Base-by-base conservation (phyloP, 2,329 filamentous ascomycete species). In the Chaetoscypha palmicola region DNA sequence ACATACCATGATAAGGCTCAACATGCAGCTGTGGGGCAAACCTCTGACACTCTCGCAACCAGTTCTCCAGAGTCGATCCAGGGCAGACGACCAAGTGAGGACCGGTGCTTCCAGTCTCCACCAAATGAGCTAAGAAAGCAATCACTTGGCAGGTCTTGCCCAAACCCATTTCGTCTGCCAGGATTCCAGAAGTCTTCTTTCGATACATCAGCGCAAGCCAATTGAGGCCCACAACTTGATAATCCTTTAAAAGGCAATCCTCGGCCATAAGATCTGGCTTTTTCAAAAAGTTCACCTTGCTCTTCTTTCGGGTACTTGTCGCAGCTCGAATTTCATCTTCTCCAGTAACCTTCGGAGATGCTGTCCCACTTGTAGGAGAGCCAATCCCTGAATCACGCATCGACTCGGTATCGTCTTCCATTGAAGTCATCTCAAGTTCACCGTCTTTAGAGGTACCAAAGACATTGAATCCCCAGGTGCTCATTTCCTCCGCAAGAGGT, bases 121-220 rank as follows among this genome's bases (percentile, higher is more conserved):
- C 79, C 20, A 98, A 70, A 56, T 95, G 83, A 12, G 88, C 85
- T 35, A 98, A 73, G 57, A 98, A 88, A 0, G 88, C 81, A 54
- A 98, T 95, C 49, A 97, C 88, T 59, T 98, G 91, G 57, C 89
- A 96, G 0, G 92, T 98, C 71, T 98, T 98, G 35, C 92, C 92
- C 31, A 91, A 70, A 40, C 86, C 92, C 92, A 98, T 98, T 61
- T 98, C 92, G 61, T 98, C 92, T 1, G 92, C 92, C 14, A 98
- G 71, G 45, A 98, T 97, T 50, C 89, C 91, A 35, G 87, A 91
- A 40, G 94, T 76, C 21, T 81, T 74, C 46, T 86, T 81, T 41
- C 81, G 74, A 67, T 88, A 94, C 11, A 98, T 73, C 35, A 97
- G 67, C 43, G 82, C 80, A 59, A 98, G 76, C 92, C 92, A 98